A percentile compares a stretch with the other conserved stretches of the same genome.
Evolutionary conservation across 768 basidiomycete genomes (phyloP).

Genomic region (Leucosporidium yakuticum): DNA sequence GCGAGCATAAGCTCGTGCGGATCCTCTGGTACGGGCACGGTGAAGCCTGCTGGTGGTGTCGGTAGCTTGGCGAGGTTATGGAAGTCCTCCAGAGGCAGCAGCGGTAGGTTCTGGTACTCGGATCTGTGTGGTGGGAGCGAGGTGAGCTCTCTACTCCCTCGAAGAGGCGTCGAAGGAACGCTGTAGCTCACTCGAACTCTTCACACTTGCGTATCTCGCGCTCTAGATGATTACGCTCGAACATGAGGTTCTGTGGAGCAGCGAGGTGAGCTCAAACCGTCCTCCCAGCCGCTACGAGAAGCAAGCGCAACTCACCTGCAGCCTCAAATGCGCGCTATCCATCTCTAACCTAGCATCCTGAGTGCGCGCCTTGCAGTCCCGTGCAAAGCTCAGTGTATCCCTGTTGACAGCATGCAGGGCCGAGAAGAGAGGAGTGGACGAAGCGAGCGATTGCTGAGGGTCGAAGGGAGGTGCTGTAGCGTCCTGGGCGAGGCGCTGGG

Average conservation of each 20-base stretch:
- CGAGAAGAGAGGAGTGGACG: constrained; percentile 51
- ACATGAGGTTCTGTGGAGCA: constrained; percentile 75
- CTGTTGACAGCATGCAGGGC: constrained; percentile 75
- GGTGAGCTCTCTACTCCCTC: neutral
- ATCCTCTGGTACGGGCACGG: constrained; percentile 53
- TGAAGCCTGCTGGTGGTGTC: constrained; percentile 53
- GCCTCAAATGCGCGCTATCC: constrained; percentile 72
- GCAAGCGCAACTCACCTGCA: constrained; percentile 20
- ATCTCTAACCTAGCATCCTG: constrained; percentile 73
- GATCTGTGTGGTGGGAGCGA: constrained; percentile 51
- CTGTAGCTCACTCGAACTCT: constrained; percentile 50
- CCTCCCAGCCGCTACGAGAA: neutral
- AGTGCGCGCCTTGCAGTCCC: constrained; percentile 61
- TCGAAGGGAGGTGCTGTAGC: constrained; percentile 7
- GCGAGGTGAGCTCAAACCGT: neutral
- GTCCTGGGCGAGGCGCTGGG: neutral
- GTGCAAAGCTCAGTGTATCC: constrained; percentile 63
- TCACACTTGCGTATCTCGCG: constrained; percentile 88
- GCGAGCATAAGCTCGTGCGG: constrained; percentile 82
- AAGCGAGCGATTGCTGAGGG: constrained; percentile 10
- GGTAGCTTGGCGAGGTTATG: constrained; percentile 50
- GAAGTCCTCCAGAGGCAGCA: constrained; percentile 67
- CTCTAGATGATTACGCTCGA: constrained; percentile 83
- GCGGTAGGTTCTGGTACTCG: constrained; percentile 77
- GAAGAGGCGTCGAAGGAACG: neutral